These are phyloP conservation scores for Metschnikowia arizonensis DNA, from an alignment of 805 yeast genomes.

Conservation along the genomic window DNA sequence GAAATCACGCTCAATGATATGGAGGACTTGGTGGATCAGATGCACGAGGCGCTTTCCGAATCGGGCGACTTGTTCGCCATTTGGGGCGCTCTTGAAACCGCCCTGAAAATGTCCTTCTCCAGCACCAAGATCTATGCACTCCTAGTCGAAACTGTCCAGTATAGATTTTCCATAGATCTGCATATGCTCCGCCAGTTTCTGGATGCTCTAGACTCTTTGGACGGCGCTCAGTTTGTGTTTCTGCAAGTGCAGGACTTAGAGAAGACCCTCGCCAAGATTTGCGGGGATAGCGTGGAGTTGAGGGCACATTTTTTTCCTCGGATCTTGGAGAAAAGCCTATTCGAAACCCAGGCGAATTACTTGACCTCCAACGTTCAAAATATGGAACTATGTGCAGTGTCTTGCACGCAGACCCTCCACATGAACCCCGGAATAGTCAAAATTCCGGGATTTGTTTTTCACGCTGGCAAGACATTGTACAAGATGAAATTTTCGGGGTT, in stretches of 20 bases:
- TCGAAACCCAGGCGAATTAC: not conserved
- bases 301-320: not conserved
- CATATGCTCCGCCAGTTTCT: not conserved
- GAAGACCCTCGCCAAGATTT: not conserved
- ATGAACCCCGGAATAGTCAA: not conserved
- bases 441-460: slow-evolving; percentile 1
- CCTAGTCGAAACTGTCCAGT: slow-evolving; percentile 20
- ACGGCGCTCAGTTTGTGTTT: not conserved
- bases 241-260: not conserved
- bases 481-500: not conserved
- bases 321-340: not conserved
- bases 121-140: slow-evolving; percentile 16
- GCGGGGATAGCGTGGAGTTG: not conserved
- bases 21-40: slow-evolving; percentile 33
- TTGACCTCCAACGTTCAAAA: not conserved
- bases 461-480: not conserved
- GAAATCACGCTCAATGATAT: slow-evolving; percentile 31
- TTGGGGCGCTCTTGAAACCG: slow-evolving; percentile 24
- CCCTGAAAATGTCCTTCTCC: slow-evolving; percentile 10
- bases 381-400: not conserved
- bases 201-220: not conserved
- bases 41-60: slow-evolving; percentile 18
- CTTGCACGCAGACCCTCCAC: not conserved
- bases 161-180: slow-evolving; percentile 10
- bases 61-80: slow-evolving; percentile 24